Conservation (phyloP, 2,329 filamentous ascomycete genomes). For the Onygena corvina region DNA sequence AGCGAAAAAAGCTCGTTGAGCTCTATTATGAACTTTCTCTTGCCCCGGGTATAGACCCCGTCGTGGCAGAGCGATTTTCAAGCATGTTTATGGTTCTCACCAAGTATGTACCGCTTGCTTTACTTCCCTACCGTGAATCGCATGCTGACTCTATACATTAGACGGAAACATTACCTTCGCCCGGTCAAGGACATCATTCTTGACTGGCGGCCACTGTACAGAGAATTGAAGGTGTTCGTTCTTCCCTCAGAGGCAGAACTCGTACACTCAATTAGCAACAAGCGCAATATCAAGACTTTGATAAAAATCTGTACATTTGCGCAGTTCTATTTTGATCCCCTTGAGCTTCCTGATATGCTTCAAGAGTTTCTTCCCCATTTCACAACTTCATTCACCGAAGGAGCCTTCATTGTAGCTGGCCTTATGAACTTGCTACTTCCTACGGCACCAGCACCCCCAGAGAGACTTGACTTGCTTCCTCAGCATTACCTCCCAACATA, state of each 20-base stretch:
- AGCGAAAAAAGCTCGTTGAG: conserved; percentile 70
- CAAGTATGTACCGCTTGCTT: conserved; percentile 50
- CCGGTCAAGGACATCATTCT: conserved; percentile 79
- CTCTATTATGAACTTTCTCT: conserved; percentile 90
- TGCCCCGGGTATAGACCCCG: conserved; percentile 74
- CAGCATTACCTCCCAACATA: conserved; percentile 83
- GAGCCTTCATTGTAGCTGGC: conserved; percentile 85
- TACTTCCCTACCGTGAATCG: background rate
- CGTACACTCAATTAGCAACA: conserved; percentile 50
- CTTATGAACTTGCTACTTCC: conserved; percentile 78
- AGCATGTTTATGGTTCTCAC: conserved; percentile 94
- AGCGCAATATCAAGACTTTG: conserved; percentile 58
- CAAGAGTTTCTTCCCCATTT: conserved; percentile 76
- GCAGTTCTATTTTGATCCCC: conserved; percentile 84
- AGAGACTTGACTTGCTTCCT: conserved; percentile 64
- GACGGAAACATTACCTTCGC: conserved; percentile 89
- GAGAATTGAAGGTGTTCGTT: conserved; percentile 82
- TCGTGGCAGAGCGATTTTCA: conserved; percentile 75
- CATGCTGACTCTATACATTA: conserved; percentile 32
- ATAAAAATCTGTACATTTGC: conserved; percentile 83
- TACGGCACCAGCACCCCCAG: conserved; percentile 57
- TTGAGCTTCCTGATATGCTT: conserved; percentile 68
- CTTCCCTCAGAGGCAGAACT: conserved; percentile 66
- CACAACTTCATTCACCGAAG: conserved; percentile 82
- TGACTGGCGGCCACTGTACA: conserved; percentile 88